Conservation (phyloP, 179 eudicot genomes). For the Amaranthus tricolor region DNA sequence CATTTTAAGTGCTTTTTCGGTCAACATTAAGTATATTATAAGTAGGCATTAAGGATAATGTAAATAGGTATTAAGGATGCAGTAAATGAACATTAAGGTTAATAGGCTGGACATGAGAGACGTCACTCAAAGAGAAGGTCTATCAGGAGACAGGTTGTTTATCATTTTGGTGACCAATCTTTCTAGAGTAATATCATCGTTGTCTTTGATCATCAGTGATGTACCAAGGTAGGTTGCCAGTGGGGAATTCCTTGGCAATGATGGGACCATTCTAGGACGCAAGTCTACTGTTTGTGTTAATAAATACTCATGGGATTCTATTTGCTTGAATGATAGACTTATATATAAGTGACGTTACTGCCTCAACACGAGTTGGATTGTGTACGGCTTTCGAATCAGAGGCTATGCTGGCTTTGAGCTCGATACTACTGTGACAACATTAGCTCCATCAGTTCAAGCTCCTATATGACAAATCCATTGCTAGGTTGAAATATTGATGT, state of each 20-base stretch:
- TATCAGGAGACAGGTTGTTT: too few relatives aligned
- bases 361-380: constrained; percentile 7
- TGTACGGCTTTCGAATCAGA: not conserved
- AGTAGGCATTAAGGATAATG: too few relatives aligned
- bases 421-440: constrained; percentile 17
- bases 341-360: constrained; percentile 21
- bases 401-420: constrained; percentile 6
- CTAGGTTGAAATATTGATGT: constrained; percentile 12
- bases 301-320: not conserved
- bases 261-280: constrained; percentile 18
- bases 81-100: too few relatives aligned
- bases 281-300: constrained; percentile 23
- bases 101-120: too few relatives aligned
- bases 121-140: too few relatives aligned
- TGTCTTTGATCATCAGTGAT: not conserved
- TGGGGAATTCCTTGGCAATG: constrained; percentile 16
- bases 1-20: too few relatives aligned
- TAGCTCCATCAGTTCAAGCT: not conserved
- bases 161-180: not conserved
- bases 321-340: constrained; percentile 2
- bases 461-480: not conserved
- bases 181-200: not conserved
- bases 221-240: constrained; percentile 17
- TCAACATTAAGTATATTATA: too few relatives aligned
- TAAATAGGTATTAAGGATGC: too few relatives aligned